Conservation (phyloP, 257 asterid species). For the Hygrophila difformis region DNA sequence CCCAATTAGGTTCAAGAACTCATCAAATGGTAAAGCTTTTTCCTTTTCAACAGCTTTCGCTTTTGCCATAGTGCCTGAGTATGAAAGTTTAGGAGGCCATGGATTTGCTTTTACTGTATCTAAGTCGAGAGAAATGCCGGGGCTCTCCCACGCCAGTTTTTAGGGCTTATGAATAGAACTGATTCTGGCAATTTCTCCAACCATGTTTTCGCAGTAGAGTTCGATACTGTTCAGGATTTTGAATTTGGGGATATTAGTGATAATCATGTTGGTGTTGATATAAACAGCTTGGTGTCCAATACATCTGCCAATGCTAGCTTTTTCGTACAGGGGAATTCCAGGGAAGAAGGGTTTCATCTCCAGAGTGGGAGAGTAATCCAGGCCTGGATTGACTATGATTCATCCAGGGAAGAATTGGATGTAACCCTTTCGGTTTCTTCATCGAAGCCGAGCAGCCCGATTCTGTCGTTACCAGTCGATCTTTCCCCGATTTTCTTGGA, state of each 20-base stretch:
- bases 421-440: slow-evolving; percentile 52
- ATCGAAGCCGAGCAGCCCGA: slow-evolving; percentile 37
- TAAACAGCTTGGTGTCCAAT: slow-evolving; percentile 43
- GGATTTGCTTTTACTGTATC: slow-evolving; percentile 55
- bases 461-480: slow-evolving; percentile 47
- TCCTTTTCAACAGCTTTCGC: slow-evolving; percentile 69
- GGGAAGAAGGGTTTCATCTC: slow-evolving; percentile 23
- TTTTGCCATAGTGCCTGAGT: slow-evolving; percentile 55
- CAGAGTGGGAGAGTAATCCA: slow-evolving; percentile 43
- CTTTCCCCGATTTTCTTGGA: slow-evolving; percentile 46
- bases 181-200: slow-evolving; percentile 46
- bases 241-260: slow-evolving; percentile 50
- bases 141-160: slow-evolving; percentile 43
- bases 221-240: slow-evolving; percentile 47
- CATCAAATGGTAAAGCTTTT: slow-evolving; percentile 26
- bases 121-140: slow-evolving; percentile 27
- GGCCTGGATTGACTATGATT: slow-evolving; percentile 69
- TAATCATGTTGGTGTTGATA: slow-evolving; percentile 69
- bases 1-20: slow-evolving; percentile 41
- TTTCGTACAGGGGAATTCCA: background rate
- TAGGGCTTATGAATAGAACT: slow-evolving; percentile 42
- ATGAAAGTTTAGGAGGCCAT: slow-evolving; percentile 50
- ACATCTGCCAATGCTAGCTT: slow-evolving; percentile 37
- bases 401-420: slow-evolving; percentile 23
- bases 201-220: slow-evolving; percentile 66